Evolutionary conservation across 2,329 filamentous ascomycete species (phyloP).

Genomic region (Rhinocladiella mackenziei): DNA sequence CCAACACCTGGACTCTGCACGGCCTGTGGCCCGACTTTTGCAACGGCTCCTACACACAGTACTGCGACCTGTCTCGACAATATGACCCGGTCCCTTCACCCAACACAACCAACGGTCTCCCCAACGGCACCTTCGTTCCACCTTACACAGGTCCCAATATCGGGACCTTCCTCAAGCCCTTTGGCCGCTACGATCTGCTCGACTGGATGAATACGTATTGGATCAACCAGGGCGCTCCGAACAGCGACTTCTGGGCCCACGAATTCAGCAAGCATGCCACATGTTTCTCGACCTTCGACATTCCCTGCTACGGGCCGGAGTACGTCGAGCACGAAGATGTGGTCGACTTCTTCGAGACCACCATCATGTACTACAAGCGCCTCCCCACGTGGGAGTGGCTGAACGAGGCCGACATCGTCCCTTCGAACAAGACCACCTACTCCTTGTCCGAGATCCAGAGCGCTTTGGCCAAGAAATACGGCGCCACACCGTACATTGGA

Average conservation of each 20-base stretch:
- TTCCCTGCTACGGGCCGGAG: constrained; percentile 60
- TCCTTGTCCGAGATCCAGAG: constrained; percentile 51
- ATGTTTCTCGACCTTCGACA: constrained; percentile 63
- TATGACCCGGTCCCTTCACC: constrained; percentile 60
- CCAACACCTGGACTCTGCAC: constrained; percentile 46
- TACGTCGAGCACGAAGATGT: constrained; percentile 57
- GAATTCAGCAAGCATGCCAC: constrained; percentile 67
- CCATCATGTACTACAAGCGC: constrained; percentile 54
- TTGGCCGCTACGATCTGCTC: constrained; percentile 58
- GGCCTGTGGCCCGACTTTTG: constrained; percentile 54
- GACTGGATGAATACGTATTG: constrained; percentile 65
- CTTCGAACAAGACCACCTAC: constrained; percentile 58
- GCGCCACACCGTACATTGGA: constrained; percentile 57
- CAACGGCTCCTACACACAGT: constrained; percentile 60
- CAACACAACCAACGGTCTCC: constrained; percentile 59
- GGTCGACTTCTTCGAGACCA: constrained; percentile 60
- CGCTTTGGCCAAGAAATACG: constrained; percentile 50
- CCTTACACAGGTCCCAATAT: constrained; percentile 58
- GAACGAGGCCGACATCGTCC: constrained; percentile 50
- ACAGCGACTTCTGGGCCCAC: constrained; percentile 61
- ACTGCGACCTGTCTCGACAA: constrained; percentile 60
- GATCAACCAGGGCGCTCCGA: constrained; percentile 56
- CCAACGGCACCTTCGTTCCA: constrained; percentile 49
- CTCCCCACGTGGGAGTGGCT: constrained; percentile 62
- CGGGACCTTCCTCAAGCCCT: constrained; percentile 55